A percentile compares a stretch with the other conserved stretches of the same genome.
Evolutionary conservation across 139 green algal species (phyloP).

Genomic region (Yamagishiella unicocca): DNA sequence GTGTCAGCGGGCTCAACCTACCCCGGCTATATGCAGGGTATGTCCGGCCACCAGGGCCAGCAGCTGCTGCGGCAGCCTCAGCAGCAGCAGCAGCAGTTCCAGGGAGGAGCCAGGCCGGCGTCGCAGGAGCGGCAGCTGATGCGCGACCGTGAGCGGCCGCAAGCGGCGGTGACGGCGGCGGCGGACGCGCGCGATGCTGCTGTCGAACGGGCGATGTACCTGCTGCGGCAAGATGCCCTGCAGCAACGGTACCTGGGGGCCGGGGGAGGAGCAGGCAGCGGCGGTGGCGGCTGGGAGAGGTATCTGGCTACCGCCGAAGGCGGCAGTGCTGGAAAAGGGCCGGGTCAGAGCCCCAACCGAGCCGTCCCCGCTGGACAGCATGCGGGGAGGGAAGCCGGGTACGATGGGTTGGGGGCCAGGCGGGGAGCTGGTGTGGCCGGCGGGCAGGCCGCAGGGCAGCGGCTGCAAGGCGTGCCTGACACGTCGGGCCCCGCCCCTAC

Average conservation of each 20-base stretch:
- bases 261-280: neutral
- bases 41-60: neutral
- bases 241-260: conserved; percentile 19
- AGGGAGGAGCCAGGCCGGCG: neutral
- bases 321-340: neutral
- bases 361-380: too few relatives aligned
- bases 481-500: too few relatives aligned
- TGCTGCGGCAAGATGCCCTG: neutral
- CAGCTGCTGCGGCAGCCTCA: neutral
- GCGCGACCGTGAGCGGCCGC: neutral
- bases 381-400: too few relatives aligned
- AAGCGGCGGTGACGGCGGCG: neutral
- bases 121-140: neutral
- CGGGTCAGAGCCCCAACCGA: too few relatives aligned
- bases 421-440: neutral
- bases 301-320: neutral
- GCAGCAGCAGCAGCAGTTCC: neutral
- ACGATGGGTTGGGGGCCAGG: neutral
- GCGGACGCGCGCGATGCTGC: neutral
- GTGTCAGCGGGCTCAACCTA: neutral
- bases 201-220: neutral
- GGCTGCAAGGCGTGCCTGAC: neutral
- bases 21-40: neutral
- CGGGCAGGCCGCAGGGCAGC: neutral
- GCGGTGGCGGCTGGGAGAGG: neutral